Conservation (phyloP, 1,284 basidiomycete genomes). For the Peniophora sp. region DNA sequence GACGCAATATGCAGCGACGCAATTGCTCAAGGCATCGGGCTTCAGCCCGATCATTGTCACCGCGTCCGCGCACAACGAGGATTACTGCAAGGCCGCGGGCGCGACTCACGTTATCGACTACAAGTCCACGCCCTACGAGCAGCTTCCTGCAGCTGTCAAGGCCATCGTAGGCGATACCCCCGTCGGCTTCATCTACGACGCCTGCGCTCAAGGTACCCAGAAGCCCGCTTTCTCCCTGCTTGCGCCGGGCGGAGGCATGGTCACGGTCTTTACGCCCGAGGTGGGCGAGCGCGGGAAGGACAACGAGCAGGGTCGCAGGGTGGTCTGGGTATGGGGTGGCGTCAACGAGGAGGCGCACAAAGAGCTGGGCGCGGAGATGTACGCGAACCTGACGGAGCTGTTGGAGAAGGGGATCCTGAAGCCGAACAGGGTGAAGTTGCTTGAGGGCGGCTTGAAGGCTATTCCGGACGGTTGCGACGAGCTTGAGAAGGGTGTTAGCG, state of each 20-base stretch:
- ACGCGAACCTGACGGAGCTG: background rate
- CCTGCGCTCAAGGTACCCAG: constrained; percentile 18
- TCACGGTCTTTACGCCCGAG: background rate
- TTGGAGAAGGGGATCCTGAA: background rate
- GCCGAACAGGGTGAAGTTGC: background rate
- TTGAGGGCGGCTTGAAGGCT: background rate
- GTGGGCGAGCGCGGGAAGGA: constrained; percentile 13
- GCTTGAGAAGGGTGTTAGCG: background rate
- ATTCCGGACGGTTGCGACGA: background rate
- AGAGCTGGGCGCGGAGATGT: constrained; percentile 17
- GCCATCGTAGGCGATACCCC: constrained; percentile 6
- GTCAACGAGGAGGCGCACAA: constrained; percentile 16
- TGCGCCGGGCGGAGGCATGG: constrained; percentile 7
- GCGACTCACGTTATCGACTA: constrained; percentile 38
- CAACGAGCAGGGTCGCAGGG: constrained; percentile 15
- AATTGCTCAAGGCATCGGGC: constrained; percentile 40
- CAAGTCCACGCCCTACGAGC: constrained; percentile 14
- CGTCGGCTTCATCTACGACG: constrained; percentile 23
- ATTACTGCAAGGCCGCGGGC: constrained; percentile 36
- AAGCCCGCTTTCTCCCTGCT: constrained; percentile 18
- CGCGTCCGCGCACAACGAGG: constrained; percentile 32
- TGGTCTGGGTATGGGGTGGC: constrained; percentile 18
- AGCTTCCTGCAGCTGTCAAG: constrained; percentile 12
- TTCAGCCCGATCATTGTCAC: constrained; percentile 43
- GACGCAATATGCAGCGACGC: constrained; percentile 20